phyloP scores from a whole-genome alignment of 371 early-diverging fungal genomes.

The Apophysomyces trapeziformis region DNA sequence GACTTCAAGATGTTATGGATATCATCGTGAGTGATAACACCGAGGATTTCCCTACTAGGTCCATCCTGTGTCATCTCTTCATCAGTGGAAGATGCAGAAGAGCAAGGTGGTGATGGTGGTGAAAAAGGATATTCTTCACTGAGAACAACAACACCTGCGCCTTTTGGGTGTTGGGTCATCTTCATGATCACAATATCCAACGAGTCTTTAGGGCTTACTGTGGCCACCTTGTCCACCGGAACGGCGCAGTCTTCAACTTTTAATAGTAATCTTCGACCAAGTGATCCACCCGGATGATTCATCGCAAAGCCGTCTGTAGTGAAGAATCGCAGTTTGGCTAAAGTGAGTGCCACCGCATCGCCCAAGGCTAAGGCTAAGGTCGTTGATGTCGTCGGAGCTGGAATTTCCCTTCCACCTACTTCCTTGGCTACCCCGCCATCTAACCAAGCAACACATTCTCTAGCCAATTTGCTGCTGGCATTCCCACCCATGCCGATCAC shows the following conservation, averaged over 20 bases:
- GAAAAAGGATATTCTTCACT: conserved; percentile 1
- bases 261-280: conserved; percentile 51
- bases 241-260: conserved; percentile 46
- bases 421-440: conserved; percentile 58
- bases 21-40: conserved; percentile 51
- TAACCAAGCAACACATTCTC: conserved; percentile 63
- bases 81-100: conserved; percentile 25
- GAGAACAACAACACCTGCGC: conserved; percentile 46
- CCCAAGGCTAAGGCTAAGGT: conserved; percentile 66
- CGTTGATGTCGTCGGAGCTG: conserved; percentile 67
- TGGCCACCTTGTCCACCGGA: conserved; percentile 28
- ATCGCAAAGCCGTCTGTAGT: conserved; percentile 59
- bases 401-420: conserved; percentile 44
- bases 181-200: conserved; percentile 51
- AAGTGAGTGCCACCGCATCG: conserved; percentile 61
- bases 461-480: conserved; percentile 52
- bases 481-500: conserved; percentile 63
- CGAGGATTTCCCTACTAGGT: conserved; percentile 24
- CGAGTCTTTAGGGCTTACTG: conserved; percentile 30
- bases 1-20: conserved; percentile 43
- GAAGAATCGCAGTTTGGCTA: conserved; percentile 55
- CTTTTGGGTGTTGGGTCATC: conserved; percentile 48
- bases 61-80: conserved; percentile 15
- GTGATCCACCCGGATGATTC: conserved; percentile 68
- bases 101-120: conserved; percentile 36